These are phyloP conservation scores for Acer saccharum DNA, from an alignment of 345 rosid species.

Conservation along the genomic window DNA sequence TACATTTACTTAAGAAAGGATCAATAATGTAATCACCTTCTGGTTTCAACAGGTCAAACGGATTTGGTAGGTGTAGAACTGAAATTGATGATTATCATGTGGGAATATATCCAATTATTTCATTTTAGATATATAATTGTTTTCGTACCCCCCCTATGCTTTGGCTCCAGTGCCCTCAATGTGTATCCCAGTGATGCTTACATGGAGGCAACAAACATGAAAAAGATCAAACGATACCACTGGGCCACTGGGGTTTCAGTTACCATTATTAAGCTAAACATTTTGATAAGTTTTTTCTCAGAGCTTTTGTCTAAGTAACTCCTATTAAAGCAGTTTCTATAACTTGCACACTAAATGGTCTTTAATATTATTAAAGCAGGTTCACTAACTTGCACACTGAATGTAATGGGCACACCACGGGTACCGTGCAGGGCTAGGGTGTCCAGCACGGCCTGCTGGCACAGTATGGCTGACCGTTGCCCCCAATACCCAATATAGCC, in stretches of 20 bases:
- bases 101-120: neutral
- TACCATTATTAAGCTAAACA: neutral
- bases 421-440: too few relatives aligned
- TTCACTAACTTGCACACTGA: too few relatives aligned
- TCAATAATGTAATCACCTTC: too few relatives aligned
- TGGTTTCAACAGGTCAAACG: too few relatives aligned
- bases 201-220: neutral
- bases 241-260: neutral
- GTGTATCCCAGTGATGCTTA: neutral
- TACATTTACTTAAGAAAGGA: too few relatives aligned
- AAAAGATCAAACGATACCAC: neutral
- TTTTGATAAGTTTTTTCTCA: neutral
- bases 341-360: too few relatives aligned
- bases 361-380: too few relatives aligned
- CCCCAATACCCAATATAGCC: too few relatives aligned
- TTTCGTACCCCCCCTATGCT: neutral
- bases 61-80: neutral
- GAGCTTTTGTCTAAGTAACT: neutral
- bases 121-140: neutral
- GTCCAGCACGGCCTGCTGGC: too few relatives aligned
- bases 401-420: too few relatives aligned
- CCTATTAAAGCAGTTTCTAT: neutral
- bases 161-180: neutral
- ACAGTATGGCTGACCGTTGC: too few relatives aligned
- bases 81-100: neutral